Evolutionary conservation across 208 protist genomes (phyloP).

Genomic region (Trypanosoma rangeli): DNA sequence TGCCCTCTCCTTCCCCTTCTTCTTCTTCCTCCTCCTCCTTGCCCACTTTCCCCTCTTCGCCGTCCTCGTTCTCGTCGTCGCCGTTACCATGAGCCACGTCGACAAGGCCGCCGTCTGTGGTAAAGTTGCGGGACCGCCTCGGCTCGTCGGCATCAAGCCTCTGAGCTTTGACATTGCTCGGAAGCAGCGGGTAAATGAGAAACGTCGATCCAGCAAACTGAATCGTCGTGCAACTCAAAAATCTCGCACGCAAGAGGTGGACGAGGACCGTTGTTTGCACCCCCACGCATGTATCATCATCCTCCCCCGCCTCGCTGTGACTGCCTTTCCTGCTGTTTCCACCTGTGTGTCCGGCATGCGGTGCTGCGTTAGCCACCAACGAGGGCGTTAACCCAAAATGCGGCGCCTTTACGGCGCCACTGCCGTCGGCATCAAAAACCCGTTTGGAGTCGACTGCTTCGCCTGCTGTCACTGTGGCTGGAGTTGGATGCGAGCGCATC

Average conservation of each 20-base stretch:
- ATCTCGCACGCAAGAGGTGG: constrained; percentile 60
- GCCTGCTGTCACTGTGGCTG: constrained; percentile 7
- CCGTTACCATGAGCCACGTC: not conserved
- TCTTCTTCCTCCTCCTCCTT: constrained; percentile 6
- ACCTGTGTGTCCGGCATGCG: not conserved
- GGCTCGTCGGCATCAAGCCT: not conserved
- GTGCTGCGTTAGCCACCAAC: not conserved
- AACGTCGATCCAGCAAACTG: constrained; percentile 73
- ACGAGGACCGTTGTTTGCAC: constrained; percentile 56
- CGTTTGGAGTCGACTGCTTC: constrained; percentile 13
- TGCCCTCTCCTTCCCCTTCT: constrained; percentile 7
- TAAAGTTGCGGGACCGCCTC: not conserved
- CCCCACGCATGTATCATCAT: constrained; percentile 54
- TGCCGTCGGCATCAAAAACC: not conserved
- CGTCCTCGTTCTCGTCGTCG: constrained; percentile 1
- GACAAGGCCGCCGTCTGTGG: not conserved
- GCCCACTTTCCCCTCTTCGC: not conserved
- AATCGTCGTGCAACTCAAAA: constrained; percentile 66
- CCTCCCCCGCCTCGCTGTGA: not conserved
- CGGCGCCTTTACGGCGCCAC: not conserved
- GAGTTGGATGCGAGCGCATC: constrained; percentile 5
- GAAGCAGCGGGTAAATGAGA: constrained; percentile 56
- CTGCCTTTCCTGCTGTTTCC: not conserved
- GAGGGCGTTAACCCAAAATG: not conserved
- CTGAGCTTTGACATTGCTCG: constrained; percentile 1